A percentile compares a stretch with the other conserved stretches of the same genome.
Evolutionary conservation across 345 rosid species (phyloP).

Genomic region (Abelmoschus esculentus): DNA sequence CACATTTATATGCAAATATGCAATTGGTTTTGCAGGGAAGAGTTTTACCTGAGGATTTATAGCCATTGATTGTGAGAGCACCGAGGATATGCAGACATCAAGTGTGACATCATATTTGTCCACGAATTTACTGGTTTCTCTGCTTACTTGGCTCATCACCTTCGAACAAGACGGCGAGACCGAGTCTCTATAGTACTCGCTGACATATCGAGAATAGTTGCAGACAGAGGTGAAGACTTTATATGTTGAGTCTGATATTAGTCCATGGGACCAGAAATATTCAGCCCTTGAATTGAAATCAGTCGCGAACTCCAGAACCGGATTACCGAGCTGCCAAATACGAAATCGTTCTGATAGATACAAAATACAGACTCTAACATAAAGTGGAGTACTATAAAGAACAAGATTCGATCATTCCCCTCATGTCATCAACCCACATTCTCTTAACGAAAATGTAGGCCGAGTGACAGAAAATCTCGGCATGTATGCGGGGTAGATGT

Average conservation of each 20-base stretch:
- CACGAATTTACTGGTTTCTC: slow-evolving; percentile 59
- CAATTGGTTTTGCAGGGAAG: not conserved
- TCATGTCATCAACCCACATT: not conserved
- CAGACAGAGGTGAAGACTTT: slow-evolving; percentile 51
- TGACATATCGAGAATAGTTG: slow-evolving; percentile 56
- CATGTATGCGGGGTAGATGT: too few relatives aligned
- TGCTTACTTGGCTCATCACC: slow-evolving; percentile 51
- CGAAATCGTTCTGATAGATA: too few relatives aligned
- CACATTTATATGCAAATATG: not conserved
- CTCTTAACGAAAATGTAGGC: too few relatives aligned
- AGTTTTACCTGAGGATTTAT: slow-evolving; percentile 37
- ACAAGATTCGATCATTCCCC: not conserved
- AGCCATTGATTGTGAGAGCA: slow-evolving; percentile 44
- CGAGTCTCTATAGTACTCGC: slow-evolving; percentile 48
- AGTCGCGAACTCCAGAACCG: slow-evolving; percentile 51
- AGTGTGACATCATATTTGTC: slow-evolving; percentile 69
- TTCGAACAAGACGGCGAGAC: slow-evolving; percentile 42
- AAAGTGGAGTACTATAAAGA: not conserved
- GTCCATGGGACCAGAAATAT: slow-evolving; percentile 75
- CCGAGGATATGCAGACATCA: slow-evolving; percentile 58
- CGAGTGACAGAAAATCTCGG: not conserved
- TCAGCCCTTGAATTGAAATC: slow-evolving; percentile 72
- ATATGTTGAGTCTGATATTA: slow-evolving; percentile 61
- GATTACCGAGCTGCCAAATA: slow-evolving; percentile 51
- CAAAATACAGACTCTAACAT: not conserved